A percentile compares a stretch with the other conserved stretches of the same genome.
phyloP scores from a whole-genome alignment of 768 basidiomycete genomes.

The Baorangia bicolor region DNA sequence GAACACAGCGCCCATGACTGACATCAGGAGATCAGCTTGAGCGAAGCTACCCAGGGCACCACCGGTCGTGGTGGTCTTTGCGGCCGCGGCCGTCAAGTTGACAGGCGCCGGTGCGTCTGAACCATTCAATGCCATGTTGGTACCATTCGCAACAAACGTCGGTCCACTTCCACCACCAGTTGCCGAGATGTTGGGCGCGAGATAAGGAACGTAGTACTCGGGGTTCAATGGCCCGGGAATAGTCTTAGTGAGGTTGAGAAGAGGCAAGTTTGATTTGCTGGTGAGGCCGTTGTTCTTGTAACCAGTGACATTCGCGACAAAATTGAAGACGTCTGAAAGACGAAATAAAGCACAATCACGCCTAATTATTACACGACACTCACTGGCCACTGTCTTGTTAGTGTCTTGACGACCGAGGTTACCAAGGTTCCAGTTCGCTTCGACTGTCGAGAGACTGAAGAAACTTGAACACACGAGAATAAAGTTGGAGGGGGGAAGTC shows the following conservation, averaged over 20 bases:
- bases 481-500: background rate
- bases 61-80: background rate
- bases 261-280: conserved; percentile 27
- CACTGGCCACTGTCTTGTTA: conserved; percentile 36
- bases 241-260: conserved; percentile 38
- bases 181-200: conserved; percentile 37
- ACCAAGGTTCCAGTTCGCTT: conserved; percentile 59
- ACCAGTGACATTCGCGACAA: conserved; percentile 46
- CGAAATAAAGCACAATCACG: background rate
- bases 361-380: background rate
- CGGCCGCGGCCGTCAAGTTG: conserved; percentile 34
- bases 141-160: conserved; percentile 35
- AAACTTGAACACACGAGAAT: background rate
- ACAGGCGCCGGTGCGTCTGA: conserved; percentile 35
- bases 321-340: conserved; percentile 46
- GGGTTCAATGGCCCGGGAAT: conserved; percentile 44
- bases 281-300: conserved; percentile 43
- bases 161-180: conserved; percentile 40
- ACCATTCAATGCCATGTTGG: conserved; percentile 35
- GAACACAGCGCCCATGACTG: conserved; percentile 8
- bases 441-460: conserved; percentile 45
- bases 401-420: conserved; percentile 57
- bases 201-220: conserved; percentile 38
- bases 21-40: conserved; percentile 2
- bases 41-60: conserved; percentile 3